Percentiles rank a stretch among this genome's conserved stretches.
Conservation (phyloP, 768 basidiomycete genomes). For the Rhodosporidiobolus sp. region DNA sequence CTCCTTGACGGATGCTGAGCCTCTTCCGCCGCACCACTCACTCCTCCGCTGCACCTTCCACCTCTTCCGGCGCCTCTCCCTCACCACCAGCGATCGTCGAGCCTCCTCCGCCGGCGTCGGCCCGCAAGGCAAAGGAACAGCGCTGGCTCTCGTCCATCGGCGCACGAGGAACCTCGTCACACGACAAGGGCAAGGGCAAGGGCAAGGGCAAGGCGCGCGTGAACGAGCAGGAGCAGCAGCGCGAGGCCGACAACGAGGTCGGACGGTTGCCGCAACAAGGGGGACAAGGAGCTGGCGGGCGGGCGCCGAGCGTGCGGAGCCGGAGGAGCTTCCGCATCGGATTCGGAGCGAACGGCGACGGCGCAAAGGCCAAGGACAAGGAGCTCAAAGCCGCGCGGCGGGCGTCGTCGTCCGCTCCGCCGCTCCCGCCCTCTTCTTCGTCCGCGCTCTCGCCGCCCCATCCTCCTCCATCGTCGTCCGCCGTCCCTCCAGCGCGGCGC, state of each 20-base stretch:
- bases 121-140: constrained; percentile 10
- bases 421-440: neutral
- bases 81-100: neutral
- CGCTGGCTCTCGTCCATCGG: constrained; percentile 19
- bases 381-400: neutral
- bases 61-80: neutral
- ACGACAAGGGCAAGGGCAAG: neutral
- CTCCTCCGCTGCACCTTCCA: neutral
- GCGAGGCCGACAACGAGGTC: no score
- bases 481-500: neutral
- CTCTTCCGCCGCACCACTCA: neutral
- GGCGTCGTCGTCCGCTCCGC: neutral
- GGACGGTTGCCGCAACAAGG: neutral
- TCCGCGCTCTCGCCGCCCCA: neutral
- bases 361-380: neutral
- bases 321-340: neutral
- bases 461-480: neutral
- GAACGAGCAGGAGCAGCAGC: neutral
- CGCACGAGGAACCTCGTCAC: no score
- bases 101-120: constrained; percentile 7
- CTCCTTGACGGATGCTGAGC: neutral
- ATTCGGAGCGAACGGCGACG: neutral
- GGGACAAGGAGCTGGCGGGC: neutral
- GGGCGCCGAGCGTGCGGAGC: neutral
- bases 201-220: neutral